These are phyloP conservation scores for Helotiales sp. DNA, from an alignment of 2,329 filamentous ascomycete genomes.

Conservation along the genomic window DNA sequence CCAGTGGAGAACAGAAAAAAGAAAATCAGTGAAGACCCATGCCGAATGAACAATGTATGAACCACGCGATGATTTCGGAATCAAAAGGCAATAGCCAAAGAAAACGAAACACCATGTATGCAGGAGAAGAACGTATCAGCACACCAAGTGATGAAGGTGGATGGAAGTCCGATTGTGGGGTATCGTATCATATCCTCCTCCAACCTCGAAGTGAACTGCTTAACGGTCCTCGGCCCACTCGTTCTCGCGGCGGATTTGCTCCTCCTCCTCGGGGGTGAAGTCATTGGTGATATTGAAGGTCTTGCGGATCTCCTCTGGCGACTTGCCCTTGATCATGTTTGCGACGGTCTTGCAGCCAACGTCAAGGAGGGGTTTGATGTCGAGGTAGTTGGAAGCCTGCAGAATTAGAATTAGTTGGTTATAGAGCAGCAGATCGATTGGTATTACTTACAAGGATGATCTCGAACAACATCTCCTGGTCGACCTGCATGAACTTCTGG, in stretches of 20 bases:
- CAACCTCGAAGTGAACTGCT: constrained; percentile 31
- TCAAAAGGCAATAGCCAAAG: constrained; percentile 7
- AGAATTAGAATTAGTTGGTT: constrained; percentile 23
- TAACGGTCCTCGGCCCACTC: constrained; percentile 88
- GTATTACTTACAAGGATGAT: constrained; percentile 83
- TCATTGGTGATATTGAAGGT: constrained; percentile 99
- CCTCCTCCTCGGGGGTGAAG: constrained; percentile 98
- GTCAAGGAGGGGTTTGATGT: constrained; percentile 97
- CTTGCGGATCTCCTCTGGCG: constrained; percentile 97
- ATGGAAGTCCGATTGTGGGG: not conserved
- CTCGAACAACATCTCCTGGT: constrained; percentile 99
- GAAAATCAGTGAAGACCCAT: constrained; percentile 10
- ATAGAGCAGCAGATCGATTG: not conserved
- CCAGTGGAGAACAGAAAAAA: constrained; percentile 7
- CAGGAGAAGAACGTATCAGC: constrained; percentile 2
- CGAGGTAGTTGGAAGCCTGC: constrained; percentile 95
- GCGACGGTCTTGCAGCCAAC: constrained; percentile 99
- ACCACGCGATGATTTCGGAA: not conserved
- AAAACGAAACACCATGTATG: constrained; percentile 9
- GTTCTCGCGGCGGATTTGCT: constrained; percentile 92
- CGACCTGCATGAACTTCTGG: constrained; percentile 99
- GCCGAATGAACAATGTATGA: constrained; percentile 1
- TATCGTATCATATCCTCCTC: not conserved
- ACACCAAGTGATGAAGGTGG: not conserved
- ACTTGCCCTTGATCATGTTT: constrained; percentile 99